Conservation (phyloP, 2,329 filamentous ascomycete species). For the Claviceps arundinis region DNA sequence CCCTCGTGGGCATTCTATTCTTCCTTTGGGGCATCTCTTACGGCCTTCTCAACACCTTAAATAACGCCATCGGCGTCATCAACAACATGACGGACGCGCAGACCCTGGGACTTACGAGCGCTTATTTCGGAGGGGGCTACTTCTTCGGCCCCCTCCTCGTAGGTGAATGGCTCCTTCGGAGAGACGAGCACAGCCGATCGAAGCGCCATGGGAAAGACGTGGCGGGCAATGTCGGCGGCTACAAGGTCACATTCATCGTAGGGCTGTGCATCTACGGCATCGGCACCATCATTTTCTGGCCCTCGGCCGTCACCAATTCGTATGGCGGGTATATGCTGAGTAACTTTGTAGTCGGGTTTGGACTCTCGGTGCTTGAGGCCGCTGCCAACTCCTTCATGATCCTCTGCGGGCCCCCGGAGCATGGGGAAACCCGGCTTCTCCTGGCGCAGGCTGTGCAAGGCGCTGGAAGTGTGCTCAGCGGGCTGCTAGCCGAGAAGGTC, state of each 20-base stretch:
- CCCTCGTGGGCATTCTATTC: slow-evolving; percentile 68
- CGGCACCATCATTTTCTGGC: slow-evolving; percentile 79
- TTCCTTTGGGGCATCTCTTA: slow-evolving; percentile 88
- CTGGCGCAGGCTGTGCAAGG: slow-evolving; percentile 66
- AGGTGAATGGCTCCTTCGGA: slow-evolving; percentile 56
- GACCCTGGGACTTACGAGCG: slow-evolving; percentile 52
- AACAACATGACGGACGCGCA: slow-evolving; percentile 47
- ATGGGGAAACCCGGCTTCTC: slow-evolving; percentile 62
- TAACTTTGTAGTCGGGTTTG: slow-evolving; percentile 63
- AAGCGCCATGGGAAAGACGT: slow-evolving; percentile 24
- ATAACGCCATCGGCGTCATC: slow-evolving; percentile 52
- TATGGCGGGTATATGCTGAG: slow-evolving; percentile 68
- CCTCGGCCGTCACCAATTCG: slow-evolving; percentile 58
- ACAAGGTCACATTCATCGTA: slow-evolving; percentile 67
- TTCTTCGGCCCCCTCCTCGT: slow-evolving; percentile 56
- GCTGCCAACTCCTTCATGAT: slow-evolving; percentile 63
- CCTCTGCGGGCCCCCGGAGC: slow-evolving; percentile 60
- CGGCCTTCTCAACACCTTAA: slow-evolving; percentile 71
- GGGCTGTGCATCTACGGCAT: slow-evolving; percentile 63
- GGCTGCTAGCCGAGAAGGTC: slow-evolving; percentile 57
- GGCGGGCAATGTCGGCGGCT: slow-evolving; percentile 45
- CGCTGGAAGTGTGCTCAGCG: slow-evolving; percentile 59
- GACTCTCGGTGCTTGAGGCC: slow-evolving; percentile 64
- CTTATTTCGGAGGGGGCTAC: slow-evolving; percentile 60
- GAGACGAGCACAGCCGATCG: slow-evolving; percentile 46